Conservation (phyloP, 345 rosid genomes). For the Eucalyptus coolabah region DNA sequence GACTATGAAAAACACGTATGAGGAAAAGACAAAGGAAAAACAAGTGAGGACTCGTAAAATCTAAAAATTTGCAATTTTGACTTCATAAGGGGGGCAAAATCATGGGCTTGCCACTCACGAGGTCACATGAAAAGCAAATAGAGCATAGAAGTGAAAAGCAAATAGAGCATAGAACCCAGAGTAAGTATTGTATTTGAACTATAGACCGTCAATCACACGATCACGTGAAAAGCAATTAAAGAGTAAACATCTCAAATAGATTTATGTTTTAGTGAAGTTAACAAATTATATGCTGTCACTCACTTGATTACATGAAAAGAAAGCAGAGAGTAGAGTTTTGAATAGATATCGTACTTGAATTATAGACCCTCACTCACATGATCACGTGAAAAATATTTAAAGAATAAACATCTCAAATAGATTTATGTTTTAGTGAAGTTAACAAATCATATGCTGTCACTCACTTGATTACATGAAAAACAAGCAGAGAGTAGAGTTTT, state of each 20-base stretch:
- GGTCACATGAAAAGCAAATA: neutral
- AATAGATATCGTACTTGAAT: neutral
- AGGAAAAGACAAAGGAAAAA: neutral
- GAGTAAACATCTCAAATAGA: neutral
- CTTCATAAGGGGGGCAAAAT: neutral
- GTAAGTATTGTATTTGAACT: neutral
- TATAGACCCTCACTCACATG: neutral
- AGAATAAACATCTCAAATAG: neutral
- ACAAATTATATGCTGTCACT: neutral
- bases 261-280: neutral
- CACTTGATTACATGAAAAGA: neutral
- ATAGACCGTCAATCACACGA: neutral
- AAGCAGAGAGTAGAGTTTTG: neutral
- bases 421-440: neutral
- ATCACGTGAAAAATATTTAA: neutral
- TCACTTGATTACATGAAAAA: neutral
- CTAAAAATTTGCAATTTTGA: neutral
- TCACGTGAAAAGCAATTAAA: neutral
- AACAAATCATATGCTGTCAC: neutral
- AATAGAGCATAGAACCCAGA: neutral
- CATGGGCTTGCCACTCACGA: neutral
- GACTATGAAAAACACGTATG: neutral
- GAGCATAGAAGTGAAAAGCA: neutral
- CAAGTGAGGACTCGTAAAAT: neutral
- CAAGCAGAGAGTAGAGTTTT: neutral